These are phyloP conservation scores for Exsudoporus frostii DNA, from an alignment of 768 basidiomycete species.

Conservation along the genomic window DNA sequence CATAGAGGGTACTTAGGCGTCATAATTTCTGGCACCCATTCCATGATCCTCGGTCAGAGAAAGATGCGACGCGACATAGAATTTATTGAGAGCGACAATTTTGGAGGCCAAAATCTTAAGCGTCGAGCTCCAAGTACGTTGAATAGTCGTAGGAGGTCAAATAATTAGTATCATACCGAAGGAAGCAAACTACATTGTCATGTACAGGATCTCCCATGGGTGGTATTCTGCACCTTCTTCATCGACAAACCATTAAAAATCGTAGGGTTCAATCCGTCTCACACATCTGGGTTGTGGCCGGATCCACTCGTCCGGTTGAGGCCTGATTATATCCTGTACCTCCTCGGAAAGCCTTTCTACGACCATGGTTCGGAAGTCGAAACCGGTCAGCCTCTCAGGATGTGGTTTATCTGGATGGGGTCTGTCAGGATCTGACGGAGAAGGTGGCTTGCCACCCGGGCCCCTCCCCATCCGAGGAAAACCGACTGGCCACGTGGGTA, in stretches of 20 bases:
- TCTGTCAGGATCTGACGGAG: neutral
- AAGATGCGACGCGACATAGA: no score
- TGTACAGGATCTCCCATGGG: neutral
- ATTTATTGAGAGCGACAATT: no score
- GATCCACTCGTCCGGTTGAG: constrained; percentile 15
- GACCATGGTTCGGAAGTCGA: neutral
- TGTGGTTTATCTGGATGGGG: no score
- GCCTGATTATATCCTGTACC: neutral
- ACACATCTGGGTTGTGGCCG: constrained; percentile 22
- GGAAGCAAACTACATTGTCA: neutral
- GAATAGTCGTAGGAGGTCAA: constrained; percentile 54
- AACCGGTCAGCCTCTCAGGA: neutral
- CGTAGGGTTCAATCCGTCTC: constrained; percentile 6
- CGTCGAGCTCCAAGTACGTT: constrained; percentile 74
- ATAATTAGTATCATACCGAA: no score
- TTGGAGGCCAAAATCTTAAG: no score
- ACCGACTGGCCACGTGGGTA: constrained; percentile 26
- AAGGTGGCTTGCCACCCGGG: neutral
- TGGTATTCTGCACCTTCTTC: no score
- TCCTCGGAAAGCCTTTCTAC: neutral
- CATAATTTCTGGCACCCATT: no score
- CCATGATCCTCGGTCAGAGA: no score
- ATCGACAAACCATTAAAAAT: neutral
- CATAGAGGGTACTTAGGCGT: no score
- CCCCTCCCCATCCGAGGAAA: neutral